Base-by-base conservation (phyloP, 2,329 filamentous ascomycete genomes). In the Fusarium tuaranense region DNA sequence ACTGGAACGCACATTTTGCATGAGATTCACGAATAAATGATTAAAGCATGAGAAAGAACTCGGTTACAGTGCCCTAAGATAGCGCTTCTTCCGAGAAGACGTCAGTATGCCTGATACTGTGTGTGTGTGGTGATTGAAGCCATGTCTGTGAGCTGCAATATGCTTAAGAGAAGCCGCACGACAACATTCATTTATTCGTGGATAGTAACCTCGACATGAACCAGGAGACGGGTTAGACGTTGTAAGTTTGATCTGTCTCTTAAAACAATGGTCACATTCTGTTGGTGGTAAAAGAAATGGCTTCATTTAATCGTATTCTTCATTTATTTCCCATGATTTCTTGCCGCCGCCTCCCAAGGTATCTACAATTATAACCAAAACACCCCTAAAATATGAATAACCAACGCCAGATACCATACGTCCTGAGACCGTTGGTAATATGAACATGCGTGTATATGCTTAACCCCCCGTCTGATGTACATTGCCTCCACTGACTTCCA, bases 291-390 rank as follows among this genome's bases (percentile, higher is more conserved):
- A 25, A 27, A 30, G 22, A 46, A 48, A 34, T 20, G 10, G 10
- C 16, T 57, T 55, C 27, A 51, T 64, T 62, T 65, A 0, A 25
- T 62, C 30, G 14, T 34, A 38, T 58, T 58, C 13, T 7, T 22
- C 14, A 55, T 65, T 74, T 74, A 38, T 78, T 65, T 39, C 72
- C 76, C 73, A 71, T 78, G 58, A 71, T 60, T 67, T 57, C 58
- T 67, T 53, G 48, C 34, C 51, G 16, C 30, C 25, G 14, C 30
- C 25, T 51, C 58, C 68, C 63, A 60, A 71, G 72, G 70, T 70
- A 77, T 78, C 61, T 69, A 63, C 59, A 53, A 10, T 30, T 16
- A 34, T 41, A 27, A 64, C 27, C 20, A 62, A 60, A 20, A 60
- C 25, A 53, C 27, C 48, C 48, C 48, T 53, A 20, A 53, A 53